A percentile compares a stretch with the other conserved stretches of the same genome.
phyloP scores from a whole-genome alignment of 2,329 filamentous ascomycete species.

The Aspergillus carbonarius region DNA sequence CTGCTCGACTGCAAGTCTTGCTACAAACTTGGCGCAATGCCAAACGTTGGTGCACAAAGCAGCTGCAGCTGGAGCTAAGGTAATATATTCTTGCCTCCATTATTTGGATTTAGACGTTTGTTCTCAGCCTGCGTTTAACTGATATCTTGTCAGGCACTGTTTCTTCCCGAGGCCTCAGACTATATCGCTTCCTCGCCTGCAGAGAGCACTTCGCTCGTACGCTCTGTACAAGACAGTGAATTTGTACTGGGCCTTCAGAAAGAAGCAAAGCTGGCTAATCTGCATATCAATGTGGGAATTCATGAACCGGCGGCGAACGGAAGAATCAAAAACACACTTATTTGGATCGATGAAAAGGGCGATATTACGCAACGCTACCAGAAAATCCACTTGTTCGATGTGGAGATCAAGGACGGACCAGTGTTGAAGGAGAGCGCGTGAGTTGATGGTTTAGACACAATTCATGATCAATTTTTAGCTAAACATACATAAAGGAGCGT shows the following conservation, averaged over 20 bases:
- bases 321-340: constrained; percentile 62
- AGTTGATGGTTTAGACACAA: constrained; percentile 11
- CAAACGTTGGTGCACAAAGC: constrained; percentile 70
- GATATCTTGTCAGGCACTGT: constrained; percentile 61
- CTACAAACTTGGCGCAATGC: constrained; percentile 78
- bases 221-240: constrained; percentile 62
- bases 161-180: constrained; percentile 88
- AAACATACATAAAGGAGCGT: constrained; percentile 52
- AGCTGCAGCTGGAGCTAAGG: constrained; percentile 73
- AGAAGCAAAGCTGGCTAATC: constrained; percentile 60
- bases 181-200: constrained; percentile 72
- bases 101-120: background rate
- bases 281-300: constrained; percentile 83
- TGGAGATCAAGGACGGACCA: constrained; percentile 58
- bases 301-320: constrained; percentile 66
- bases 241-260: constrained; percentile 75
- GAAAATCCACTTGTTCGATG: constrained; percentile 89
- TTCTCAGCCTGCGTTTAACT: background rate
- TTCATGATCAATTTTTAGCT: background rate
- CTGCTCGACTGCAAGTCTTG: constrained; percentile 76
- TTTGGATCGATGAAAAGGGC: constrained; percentile 66
- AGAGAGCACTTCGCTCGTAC: constrained; percentile 70
- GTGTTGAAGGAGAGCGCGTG: constrained; percentile 61
- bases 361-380: constrained; percentile 68
- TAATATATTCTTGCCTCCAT: constrained; percentile 32